Conservation (phyloP, 768 basidiomycete genomes). For the Hysterangium stoloniferum region DNA sequence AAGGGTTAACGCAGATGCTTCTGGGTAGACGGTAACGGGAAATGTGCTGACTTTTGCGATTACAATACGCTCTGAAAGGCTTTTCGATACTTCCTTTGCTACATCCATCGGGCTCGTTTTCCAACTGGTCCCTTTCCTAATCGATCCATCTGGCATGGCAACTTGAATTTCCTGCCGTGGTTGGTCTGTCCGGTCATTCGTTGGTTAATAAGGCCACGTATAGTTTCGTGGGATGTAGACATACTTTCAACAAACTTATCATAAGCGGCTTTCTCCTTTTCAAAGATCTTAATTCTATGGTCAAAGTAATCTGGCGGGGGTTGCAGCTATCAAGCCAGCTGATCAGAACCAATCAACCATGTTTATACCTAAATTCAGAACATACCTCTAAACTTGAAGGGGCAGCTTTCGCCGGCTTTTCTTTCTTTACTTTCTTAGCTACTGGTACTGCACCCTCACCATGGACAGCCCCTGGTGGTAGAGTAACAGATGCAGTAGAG, state of each 20-base stretch:
- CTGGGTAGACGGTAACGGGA: neutral
- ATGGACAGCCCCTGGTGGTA: neutral
- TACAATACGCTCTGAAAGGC: slow-evolving; percentile 80
- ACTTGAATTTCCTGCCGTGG: slow-evolving; percentile 77
- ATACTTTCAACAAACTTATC: slow-evolving; percentile 73
- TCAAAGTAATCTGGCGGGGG: slow-evolving; percentile 85
- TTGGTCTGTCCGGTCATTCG: slow-evolving; percentile 41
- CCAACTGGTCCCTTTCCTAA: slow-evolving; percentile 82
- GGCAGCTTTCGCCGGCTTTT: neutral
- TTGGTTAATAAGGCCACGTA: slow-evolving; percentile 1
- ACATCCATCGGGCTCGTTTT: slow-evolving; percentile 91
- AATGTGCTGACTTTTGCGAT: slow-evolving; percentile 71
- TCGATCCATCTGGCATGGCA: slow-evolving; percentile 80
- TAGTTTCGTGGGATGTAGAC: slow-evolving; percentile 17
- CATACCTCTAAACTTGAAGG: slow-evolving; percentile 5
- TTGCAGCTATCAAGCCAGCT: slow-evolving; percentile 43
- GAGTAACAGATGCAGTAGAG: neutral
- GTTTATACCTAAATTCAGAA: neutral
- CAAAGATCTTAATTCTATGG: slow-evolving; percentile 84
- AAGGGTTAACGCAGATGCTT: neutral
- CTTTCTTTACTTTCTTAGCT: slow-evolving; percentile 6
- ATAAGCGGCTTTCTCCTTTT: slow-evolving; percentile 76
- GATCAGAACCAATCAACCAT: too few species aligned
- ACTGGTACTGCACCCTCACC: neutral
- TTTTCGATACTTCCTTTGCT: slow-evolving; percentile 81